These are phyloP conservation scores for Penium margaritaceum DNA, from an alignment of 139 green algal genomes.

Conservation along the genomic window DNA sequence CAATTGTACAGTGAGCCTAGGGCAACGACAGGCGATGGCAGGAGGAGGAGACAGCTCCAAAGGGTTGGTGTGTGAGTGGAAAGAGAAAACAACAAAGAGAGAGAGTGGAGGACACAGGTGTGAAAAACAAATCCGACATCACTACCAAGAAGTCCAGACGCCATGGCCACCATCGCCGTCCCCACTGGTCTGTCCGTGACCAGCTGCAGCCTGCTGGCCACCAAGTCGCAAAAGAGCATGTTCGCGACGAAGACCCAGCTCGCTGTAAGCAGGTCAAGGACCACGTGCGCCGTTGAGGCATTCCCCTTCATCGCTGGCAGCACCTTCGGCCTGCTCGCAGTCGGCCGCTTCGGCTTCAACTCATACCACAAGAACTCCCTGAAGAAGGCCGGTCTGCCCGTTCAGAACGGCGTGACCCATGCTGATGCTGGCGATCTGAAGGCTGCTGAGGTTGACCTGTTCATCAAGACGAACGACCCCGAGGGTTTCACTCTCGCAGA, in stretches of 20 bases:
- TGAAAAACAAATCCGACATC: too few relatives aligned
- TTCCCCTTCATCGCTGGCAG: slow-evolving; percentile 37
- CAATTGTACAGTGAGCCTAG: too few relatives aligned
- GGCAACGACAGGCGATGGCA: too few relatives aligned
- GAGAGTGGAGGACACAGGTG: too few relatives aligned
- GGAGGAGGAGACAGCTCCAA: too few relatives aligned
- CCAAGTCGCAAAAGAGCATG: too few relatives aligned
- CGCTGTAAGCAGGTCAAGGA: slow-evolving; percentile 6
- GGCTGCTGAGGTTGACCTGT: slow-evolving; percentile 57
- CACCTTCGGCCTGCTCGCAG: slow-evolving; percentile 54
- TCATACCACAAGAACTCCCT: slow-evolving; percentile 58
- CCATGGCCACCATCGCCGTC: too few relatives aligned
- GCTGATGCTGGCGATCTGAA: slow-evolving; percentile 65
- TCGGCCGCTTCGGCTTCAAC: slow-evolving; percentile 71
- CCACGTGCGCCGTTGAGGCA: slow-evolving; percentile 9
- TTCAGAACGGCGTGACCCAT: slow-evolving; percentile 70
- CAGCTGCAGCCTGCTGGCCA: too few relatives aligned
- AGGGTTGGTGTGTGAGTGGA: too few relatives aligned
- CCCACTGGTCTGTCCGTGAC: too few relatives aligned
- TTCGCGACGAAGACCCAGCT: slow-evolving; percentile 24
- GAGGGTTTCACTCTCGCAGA: slow-evolving; percentile 79
- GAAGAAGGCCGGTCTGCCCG: slow-evolving; percentile 59
- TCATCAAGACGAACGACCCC: slow-evolving; percentile 65
- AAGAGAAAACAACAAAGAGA: too few relatives aligned
- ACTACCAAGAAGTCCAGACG: too few relatives aligned